Percentiles rank a stretch among this genome's conserved stretches.
phyloP scores from a whole-genome alignment of 148 eudicot species.

The Talinum fruticosum region DNA sequence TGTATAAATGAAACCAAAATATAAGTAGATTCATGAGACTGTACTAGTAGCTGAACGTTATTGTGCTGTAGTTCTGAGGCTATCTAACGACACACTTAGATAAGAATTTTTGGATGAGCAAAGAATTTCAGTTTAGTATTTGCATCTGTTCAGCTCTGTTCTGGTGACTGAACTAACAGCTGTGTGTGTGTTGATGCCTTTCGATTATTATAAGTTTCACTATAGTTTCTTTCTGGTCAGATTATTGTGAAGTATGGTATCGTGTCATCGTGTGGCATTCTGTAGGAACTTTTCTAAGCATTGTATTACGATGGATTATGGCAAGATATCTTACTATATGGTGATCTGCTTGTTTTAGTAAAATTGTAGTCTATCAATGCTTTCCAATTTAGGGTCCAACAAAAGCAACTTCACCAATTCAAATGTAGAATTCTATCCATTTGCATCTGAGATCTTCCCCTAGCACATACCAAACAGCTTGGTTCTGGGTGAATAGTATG shows the following conservation, averaged over 20 bases:
- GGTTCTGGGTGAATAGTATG: not conserved
- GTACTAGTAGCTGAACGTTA: slow-evolving; percentile 10
- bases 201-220: not conserved
- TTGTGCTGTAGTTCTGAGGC: not conserved
- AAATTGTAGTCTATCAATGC: not conserved
- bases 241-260: not conserved
- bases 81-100: not conserved
- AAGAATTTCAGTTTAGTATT: not conserved
- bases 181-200: not conserved
- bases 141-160: not conserved
- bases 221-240: not conserved
- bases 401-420: not conserved
- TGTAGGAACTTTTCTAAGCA: too few species aligned
- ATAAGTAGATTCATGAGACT: slow-evolving; percentile 23
- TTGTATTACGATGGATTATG: too few species aligned
- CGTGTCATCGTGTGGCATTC: too few species aligned
- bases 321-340: too few species aligned
- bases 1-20: slow-evolving; percentile 26
- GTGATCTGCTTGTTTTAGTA: not conserved
- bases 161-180: not conserved
- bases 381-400: not conserved
- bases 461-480: not conserved
- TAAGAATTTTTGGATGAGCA: slow-evolving; percentile 2
- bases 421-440: not conserved
- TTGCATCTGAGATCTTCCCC: not conserved